Base-by-base conservation (phyloP, 23 red algal species). In the Rhodosorus marinus region DNA sequence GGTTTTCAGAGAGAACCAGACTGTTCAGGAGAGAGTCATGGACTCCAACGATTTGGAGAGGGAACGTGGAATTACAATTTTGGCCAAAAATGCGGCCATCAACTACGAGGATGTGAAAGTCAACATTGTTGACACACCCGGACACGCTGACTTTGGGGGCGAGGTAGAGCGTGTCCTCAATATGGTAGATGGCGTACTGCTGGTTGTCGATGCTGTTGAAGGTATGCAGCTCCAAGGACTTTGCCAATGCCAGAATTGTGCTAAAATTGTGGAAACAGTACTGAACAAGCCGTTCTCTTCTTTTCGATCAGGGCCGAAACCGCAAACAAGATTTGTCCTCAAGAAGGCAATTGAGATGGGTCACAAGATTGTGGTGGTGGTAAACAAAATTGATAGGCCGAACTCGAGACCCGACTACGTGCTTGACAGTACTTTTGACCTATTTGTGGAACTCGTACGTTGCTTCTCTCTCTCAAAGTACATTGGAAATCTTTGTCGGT, bases 311-410 rank as follows among this genome's bases (percentile, higher is more conserved):
- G 82, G 82, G 2, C 83, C 83, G 4, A 79, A 79, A 25, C 83
- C 83, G 2, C 83, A 92, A 55, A 92, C 83, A 6, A 58, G 83
- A 4, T 92, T 80, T 38, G 83, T 92, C 17, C 57, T 92, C 20
- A 72, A 79, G 56, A 79, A 92, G 73, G 83, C 83, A 14, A 64
- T 92, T 42, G 45, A 57, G 43, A 57, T 92, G 2, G 74, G 74
- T 19, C 76, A 73, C 51, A 68, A 70, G 26, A 74, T 92, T 5
- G 66, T 53, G 1, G 66, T 92, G 8, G 76, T 92, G 26, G 66
- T 92, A 8, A 92, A 92, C 67, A 92, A 92, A 53, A 92, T 92
- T 59, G 83, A 92, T 59, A 67, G 83, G 4, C 83, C 83, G 2
- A 59, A 65, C 28, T 57, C 64, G 6, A 69, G 83, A 8, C 83